Evolutionary conservation across 2,329 filamentous ascomycete genomes (phyloP), one percentile per base, ranked within the genome.

Genomic region (Neofusicoccum cordaticola): DNA sequence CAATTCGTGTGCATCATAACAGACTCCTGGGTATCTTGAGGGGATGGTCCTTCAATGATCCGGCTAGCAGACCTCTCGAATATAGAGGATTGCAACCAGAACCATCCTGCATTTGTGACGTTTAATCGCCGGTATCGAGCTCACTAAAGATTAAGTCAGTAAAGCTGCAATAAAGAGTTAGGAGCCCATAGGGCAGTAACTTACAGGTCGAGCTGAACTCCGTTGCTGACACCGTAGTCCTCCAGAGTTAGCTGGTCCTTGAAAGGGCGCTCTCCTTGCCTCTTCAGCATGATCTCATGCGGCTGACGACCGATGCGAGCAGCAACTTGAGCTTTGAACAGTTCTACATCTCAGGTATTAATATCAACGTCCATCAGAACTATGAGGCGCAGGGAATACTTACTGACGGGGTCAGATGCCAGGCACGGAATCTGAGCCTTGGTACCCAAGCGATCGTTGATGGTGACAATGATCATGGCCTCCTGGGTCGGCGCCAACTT

Each of bases 381-480:
- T 27, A 31, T 15, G 2, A 37, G 22, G 4, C 27, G 17, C 1
- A n/a, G 27, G n/a, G 48, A 15, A 56, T 13, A 75, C 79, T 71
- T 66, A 80, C 80, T 89, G 69, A 97, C 89, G 7, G 88, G 89
- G 79, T 98, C 94, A 2, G 88, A 90, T 0, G 91, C 88, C 65
- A 97, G 82, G 75, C 93, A 97, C 0, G 94, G 94, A 68, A 98
- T 95, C 61, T 91, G 90, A 15, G 93, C 92, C 73, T 97, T 97
- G n/a, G 94, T 97, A 12, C 94, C 94, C 41, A 98, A 82, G n/a
- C 94, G 86, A 78, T 98, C 94, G 76, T 98, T 98, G 73, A 98
- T 88, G 72, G 94, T 88, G 17, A 98, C 93, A 60, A 96, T 86
- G 69, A 98, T 97, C 90, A 97, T 96, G 64, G 92, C 89, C 73